Evolutionary conservation across 331 rosid genomes (phyloP), one percentile per base, ranked within the genome.

Genomic region (Quercus phellos): DNA sequence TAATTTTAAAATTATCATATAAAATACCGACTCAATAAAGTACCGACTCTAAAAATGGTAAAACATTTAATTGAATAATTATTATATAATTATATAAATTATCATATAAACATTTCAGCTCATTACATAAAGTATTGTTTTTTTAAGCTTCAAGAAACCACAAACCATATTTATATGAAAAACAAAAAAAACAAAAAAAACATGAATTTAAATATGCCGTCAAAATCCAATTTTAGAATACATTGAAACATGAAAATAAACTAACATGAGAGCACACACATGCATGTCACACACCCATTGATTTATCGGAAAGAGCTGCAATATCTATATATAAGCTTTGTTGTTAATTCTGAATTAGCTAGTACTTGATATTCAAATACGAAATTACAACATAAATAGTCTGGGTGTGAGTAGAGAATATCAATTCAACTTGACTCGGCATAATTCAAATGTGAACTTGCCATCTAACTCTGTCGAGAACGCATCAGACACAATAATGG

Each of bases 401-500:
- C 70, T 54, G 59, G 89, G 89, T 46, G 83, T 82, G 5, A 78
- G 80, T 58, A 94, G 77, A 69, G 94, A 87, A 56, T 81, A 79
- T 72, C 90, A 92, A 6, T 75, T 81, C 32, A 70, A 78, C 89
- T 94, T 94, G 66, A 84, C 77, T 76, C 80, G 86, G 81, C 96
- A 87, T 69, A 86, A 73, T 86, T 90, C 90, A 74, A 78, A 59
- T 79, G 92, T 80, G 19, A 83, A 50, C 50, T 71, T 71, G 78
- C 92, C 97, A 78, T 79, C 81, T 43, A 94, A 77, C 55, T 84
- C 98, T 74, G 75, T 79, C 38, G 81, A 80, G 61, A 87, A 85
- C 70, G 78, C 89, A 60, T 94, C 97, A 0, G 90, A 74, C 1
- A 78, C 82, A 80, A 80, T 83, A 22, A 86, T 82, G 74, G 90